Conservation (phyloP, 176 grass and related monocot species). For the Dendrocalamus sinicus region DNA sequence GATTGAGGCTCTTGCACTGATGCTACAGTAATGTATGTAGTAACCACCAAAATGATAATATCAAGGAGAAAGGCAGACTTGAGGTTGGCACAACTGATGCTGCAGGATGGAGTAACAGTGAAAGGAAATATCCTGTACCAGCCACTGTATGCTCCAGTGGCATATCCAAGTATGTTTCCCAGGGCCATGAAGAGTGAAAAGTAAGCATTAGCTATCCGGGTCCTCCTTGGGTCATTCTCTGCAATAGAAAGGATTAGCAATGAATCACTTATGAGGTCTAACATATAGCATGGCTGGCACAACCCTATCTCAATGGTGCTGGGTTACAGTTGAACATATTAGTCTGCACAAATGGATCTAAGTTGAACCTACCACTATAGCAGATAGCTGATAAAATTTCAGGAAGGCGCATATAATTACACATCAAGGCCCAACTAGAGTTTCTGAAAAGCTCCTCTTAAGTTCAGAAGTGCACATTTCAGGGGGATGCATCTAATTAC, state of each 20-base stretch:
- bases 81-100: constrained; percentile 82
- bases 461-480: neutral
- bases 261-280: neutral
- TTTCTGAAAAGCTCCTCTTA: neutral
- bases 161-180: constrained; percentile 89
- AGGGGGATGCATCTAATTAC: neutral
- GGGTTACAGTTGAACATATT: neutral
- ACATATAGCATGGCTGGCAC: neutral
- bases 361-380: neutral
- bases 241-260: constrained; percentile 40
- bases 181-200: constrained; percentile 98
- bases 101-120: constrained; percentile 73
- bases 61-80: constrained; percentile 92
- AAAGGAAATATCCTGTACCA: constrained; percentile 89
- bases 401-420: neutral
- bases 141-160: constrained; percentile 75
- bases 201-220: constrained; percentile 93
- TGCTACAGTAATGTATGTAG: constrained; percentile 68
- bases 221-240: constrained; percentile 89
- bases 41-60: constrained; percentile 64
- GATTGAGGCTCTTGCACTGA: constrained; percentile 64
- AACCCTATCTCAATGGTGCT: neutral
- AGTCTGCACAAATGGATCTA: neutral
- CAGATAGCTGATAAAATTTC: neutral
- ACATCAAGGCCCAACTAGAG: neutral